These are phyloP conservation scores for Vitis riparia DNA, from an alignment of 164 flowering plant genomes.

Conservation along the genomic window DNA sequence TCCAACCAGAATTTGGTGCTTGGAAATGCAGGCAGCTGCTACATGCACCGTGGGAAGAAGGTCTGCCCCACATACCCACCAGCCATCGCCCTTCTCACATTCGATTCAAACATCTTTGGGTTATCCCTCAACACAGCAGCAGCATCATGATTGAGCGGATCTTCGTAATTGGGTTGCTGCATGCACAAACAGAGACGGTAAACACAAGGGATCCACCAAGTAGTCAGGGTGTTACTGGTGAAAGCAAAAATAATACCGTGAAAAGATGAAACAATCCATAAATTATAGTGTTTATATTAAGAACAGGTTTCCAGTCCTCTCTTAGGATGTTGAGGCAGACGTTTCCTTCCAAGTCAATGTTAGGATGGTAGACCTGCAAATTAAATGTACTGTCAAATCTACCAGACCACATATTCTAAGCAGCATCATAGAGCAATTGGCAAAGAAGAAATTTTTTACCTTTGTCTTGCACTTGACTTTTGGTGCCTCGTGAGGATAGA, in stretches of 20 bases:
- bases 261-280: constrained; percentile 74
- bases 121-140: constrained; percentile 76
- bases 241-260: constrained; percentile 42
- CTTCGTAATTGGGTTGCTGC: constrained; percentile 78
- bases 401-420: background rate
- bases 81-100: constrained; percentile 75
- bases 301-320: constrained; percentile 88
- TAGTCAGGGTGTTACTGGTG: background rate
- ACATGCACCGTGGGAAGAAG: constrained; percentile 55
- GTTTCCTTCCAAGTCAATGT: constrained; percentile 81
- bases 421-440: background rate
- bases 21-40: constrained; percentile 9
- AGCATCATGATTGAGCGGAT: constrained; percentile 79
- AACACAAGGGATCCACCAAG: background rate
- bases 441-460: constrained; percentile 29
- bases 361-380: constrained; percentile 79
- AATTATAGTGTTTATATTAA: constrained; percentile 66
- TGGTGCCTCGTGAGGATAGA: constrained; percentile 84
- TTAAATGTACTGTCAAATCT: background rate
- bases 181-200: constrained; percentile 5
- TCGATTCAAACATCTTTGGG: constrained; percentile 62
- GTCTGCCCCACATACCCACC: constrained; percentile 73
- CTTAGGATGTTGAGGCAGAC: constrained; percentile 83
- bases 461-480: constrained; percentile 84
- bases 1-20: constrained; percentile 9